Conservation (phyloP, 495 filamentous ascomycete genomes). For the Haplographium delicatum region DNA sequence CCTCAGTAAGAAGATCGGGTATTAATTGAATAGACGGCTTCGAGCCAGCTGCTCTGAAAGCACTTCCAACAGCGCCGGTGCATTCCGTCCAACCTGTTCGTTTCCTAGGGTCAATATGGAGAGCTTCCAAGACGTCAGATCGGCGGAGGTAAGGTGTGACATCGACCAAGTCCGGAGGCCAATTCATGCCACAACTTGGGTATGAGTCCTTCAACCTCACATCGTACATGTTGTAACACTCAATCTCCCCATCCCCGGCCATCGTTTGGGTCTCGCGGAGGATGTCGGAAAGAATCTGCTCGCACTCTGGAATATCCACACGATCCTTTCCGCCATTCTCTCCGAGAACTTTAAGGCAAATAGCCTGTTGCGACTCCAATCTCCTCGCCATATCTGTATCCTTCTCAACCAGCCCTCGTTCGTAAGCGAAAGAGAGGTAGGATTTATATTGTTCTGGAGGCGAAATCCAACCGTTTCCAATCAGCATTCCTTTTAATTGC, state of each 20-base stretch:
- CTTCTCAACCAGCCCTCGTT: slow-evolving; percentile 62
- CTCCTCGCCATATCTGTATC: slow-evolving; percentile 57
- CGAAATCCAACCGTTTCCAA: slow-evolving; percentile 97
- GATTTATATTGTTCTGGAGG: slow-evolving; percentile 86
- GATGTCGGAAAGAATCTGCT: slow-evolving; percentile 65
- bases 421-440: slow-evolving; percentile 74
- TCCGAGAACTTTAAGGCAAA: slow-evolving; percentile 54
- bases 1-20: slow-evolving; percentile 66
- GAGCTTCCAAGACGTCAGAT: slow-evolving; percentile 68
- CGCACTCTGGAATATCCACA: slow-evolving; percentile 66
- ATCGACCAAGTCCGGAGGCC: slow-evolving; percentile 76
- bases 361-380: slow-evolving; percentile 65
- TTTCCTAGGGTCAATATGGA: slow-evolving; percentile 80
- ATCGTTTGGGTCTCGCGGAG: slow-evolving; percentile 51
- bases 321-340: slow-evolving; percentile 47
- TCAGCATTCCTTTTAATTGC: slow-evolving; percentile 84
- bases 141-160: slow-evolving; percentile 82
- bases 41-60: slow-evolving; percentile 65
- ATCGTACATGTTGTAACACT: slow-evolving; percentile 93
- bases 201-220: slow-evolving; percentile 69
- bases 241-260: slow-evolving; percentile 37
- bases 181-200: slow-evolving; percentile 87
- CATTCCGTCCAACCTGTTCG: slow-evolving; percentile 90
- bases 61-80: slow-evolving; percentile 62
- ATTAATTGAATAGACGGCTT: slow-evolving; percentile 68